phyloP scores from a whole-genome alignment of 805 yeast genomes.

The Vanderwaltozyma polyspora region DNA sequence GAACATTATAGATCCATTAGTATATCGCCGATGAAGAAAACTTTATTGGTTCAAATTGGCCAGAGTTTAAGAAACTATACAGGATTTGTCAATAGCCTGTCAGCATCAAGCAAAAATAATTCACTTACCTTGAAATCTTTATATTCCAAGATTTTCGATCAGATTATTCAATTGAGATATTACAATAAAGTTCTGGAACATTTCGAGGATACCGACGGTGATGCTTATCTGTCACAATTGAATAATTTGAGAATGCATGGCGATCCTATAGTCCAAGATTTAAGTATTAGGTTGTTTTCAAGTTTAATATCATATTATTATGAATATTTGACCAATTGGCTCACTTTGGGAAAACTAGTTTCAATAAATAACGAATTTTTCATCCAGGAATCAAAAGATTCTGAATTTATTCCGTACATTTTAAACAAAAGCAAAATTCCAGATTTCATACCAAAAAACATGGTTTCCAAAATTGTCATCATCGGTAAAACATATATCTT shows the following conservation, averaged over 20 bases:
- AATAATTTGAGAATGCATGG: constrained; percentile 49
- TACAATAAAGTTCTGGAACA: constrained; percentile 35
- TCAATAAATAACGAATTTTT: constrained; percentile 56
- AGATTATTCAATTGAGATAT: constrained; percentile 47
- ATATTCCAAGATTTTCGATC: constrained; percentile 34
- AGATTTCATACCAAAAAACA: constrained; percentile 26
- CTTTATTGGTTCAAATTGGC: constrained; percentile 42
- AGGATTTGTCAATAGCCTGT: constrained; percentile 33
- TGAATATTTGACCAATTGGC: constrained; percentile 53
- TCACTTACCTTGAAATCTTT: constrained; percentile 21
- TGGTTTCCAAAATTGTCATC: constrained; percentile 40
- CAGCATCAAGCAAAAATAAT: constrained; percentile 26
- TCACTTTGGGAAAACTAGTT: constrained; percentile 50
- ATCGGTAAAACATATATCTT: constrained; percentile 67
- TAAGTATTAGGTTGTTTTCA: constrained; percentile 35
- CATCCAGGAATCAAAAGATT: constrained; percentile 19
- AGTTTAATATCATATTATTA: constrained; percentile 48
- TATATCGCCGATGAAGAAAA: constrained; percentile 47
- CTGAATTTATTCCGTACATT: constrained; percentile 5
- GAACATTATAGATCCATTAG: constrained; percentile 21
- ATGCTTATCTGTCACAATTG: constrained; percentile 44
- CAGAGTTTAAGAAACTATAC: constrained; percentile 34
- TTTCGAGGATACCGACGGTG: constrained; percentile 30
- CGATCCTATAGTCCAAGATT: constrained; percentile 38
- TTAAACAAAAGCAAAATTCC: constrained; percentile 27